phyloP scores from a whole-genome alignment of 2,329 filamentous ascomycete species.

The Trematosphaeria pertusa region DNA sequence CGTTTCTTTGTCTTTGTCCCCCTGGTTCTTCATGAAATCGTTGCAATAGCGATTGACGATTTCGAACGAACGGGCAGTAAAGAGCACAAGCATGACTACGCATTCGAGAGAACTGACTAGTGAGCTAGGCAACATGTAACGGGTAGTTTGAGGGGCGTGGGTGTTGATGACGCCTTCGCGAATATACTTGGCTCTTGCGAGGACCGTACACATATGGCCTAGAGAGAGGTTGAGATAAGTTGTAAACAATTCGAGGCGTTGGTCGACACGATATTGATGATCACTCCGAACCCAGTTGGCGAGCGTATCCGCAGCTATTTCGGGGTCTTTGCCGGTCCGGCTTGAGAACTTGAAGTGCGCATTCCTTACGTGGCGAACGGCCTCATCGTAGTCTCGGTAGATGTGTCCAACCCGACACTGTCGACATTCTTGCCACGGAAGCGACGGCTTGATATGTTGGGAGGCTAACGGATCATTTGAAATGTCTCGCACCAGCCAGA shows the following conservation, averaged over 20 bases:
- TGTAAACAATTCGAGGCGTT: constrained; percentile 3
- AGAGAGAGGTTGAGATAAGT: neutral
- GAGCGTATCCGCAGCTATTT: neutral
- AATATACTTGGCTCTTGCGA: constrained; percentile 1
- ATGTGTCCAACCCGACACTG: too few species aligned
- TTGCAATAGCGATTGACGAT: constrained; percentile 1
- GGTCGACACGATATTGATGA: constrained; percentile 4
- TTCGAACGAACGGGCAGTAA: neutral
- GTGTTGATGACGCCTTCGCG: constrained; percentile 4
- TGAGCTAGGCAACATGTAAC: constrained; percentile 7
- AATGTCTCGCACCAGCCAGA: too few species aligned
- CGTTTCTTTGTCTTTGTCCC: too few species aligned
- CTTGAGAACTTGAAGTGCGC: too few species aligned
- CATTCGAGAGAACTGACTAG: constrained; percentile 7
- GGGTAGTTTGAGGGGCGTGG: neutral
- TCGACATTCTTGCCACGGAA: too few species aligned
- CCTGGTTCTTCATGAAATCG: constrained; percentile 2
- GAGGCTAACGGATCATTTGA: too few species aligned
- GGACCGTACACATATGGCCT: neutral
- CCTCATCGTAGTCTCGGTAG: too few species aligned
- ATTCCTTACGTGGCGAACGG: too few species aligned
- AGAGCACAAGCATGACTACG: constrained; percentile 2
- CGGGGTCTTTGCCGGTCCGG: too few species aligned
- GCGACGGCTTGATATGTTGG: too few species aligned
- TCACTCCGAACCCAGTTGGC: constrained; percentile 6